These are phyloP conservation scores for Lactifluus subvellereus DNA, from an alignment of 768 basidiomycete genomes.

Conservation along the genomic window DNA sequence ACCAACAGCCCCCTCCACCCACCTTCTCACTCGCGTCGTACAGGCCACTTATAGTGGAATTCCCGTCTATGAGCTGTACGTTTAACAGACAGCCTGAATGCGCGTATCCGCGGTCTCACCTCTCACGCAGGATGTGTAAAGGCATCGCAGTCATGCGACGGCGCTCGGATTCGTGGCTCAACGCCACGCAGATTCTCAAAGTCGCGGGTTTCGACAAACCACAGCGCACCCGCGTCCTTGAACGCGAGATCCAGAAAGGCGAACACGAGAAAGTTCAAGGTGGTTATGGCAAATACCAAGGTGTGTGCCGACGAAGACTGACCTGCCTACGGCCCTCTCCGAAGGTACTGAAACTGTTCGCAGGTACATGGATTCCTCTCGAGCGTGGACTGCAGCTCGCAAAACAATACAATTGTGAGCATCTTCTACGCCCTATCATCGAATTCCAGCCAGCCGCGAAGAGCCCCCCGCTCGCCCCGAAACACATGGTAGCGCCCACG, in stretches of 20 bases:
- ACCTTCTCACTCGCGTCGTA: slow-evolving; percentile 17
- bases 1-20: slow-evolving; percentile 24
- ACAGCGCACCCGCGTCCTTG: slow-evolving; percentile 92
- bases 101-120: slow-evolving; percentile 38
- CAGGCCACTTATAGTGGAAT: slow-evolving; percentile 92
- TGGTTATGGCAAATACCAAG: slow-evolving; percentile 99
- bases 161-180: slow-evolving; percentile 93
- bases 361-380: slow-evolving; percentile 98
- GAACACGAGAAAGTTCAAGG: slow-evolving; percentile 99
- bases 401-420: slow-evolving; percentile 90
- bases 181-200: slow-evolving; percentile 98
- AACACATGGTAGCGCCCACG: slow-evolving; percentile 81
- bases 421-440: slow-evolving; percentile 82
- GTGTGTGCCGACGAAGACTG: slow-evolving; percentile 39
- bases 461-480: slow-evolving; percentile 93
- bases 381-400: slow-evolving; percentile 82
- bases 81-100: slow-evolving; percentile 28
- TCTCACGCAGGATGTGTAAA: slow-evolving; percentile 73
- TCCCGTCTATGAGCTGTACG: slow-evolving; percentile 88
- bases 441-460: slow-evolving; percentile 87
- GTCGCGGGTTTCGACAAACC: slow-evolving; percentile 99
- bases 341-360: not conserved
- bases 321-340: not conserved
- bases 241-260: slow-evolving; percentile 97
- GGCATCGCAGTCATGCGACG: slow-evolving; percentile 97